These are phyloP conservation scores for Oropetium thomaeum DNA, from an alignment of 176 grass and related monocot species.

Conservation along the genomic window DNA sequence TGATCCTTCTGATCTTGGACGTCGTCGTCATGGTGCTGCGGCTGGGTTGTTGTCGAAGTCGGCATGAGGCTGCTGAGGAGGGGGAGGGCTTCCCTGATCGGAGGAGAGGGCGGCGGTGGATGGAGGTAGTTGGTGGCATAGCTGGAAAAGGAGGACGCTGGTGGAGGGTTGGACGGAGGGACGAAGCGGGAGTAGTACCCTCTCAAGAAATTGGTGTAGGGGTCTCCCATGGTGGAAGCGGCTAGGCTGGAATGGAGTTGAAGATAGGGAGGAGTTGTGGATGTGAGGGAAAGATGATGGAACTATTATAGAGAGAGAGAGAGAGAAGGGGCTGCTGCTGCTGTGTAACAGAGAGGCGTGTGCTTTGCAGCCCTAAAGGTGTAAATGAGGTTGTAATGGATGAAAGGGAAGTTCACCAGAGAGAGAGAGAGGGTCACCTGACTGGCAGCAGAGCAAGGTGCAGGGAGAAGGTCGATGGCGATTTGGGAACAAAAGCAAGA, in stretches of 20 bases:
- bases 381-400: conserved; percentile 47
- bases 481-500: conserved; percentile 39
- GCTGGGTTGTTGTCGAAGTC: background rate
- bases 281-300: conserved; percentile 23
- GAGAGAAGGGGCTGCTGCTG: conserved; percentile 8
- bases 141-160: conserved; percentile 7
- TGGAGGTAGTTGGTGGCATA: conserved; percentile 38
- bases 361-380: conserved; percentile 52
- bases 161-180: background rate
- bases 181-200: conserved; percentile 36
- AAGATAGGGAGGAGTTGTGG: conserved; percentile 33
- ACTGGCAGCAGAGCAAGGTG: conserved; percentile 29
- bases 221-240: conserved; percentile 52
- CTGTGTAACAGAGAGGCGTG: conserved; percentile 13
- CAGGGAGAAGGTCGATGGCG: conserved; percentile 26
- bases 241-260: conserved; percentile 23
- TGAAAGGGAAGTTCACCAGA: conserved; percentile 52
- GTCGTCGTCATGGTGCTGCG: background rate
- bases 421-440: conserved; percentile 20
- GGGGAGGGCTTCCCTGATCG: conserved; percentile 67
- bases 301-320: conserved; percentile 46
- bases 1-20: conserved; percentile 10
- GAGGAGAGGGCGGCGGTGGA: conserved; percentile 53
- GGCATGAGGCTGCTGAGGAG: conserved; percentile 64
- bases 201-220: conserved; percentile 58